Base-by-base conservation (phyloP, 306 rosid species). In the Dalbergia cultrata region DNA sequence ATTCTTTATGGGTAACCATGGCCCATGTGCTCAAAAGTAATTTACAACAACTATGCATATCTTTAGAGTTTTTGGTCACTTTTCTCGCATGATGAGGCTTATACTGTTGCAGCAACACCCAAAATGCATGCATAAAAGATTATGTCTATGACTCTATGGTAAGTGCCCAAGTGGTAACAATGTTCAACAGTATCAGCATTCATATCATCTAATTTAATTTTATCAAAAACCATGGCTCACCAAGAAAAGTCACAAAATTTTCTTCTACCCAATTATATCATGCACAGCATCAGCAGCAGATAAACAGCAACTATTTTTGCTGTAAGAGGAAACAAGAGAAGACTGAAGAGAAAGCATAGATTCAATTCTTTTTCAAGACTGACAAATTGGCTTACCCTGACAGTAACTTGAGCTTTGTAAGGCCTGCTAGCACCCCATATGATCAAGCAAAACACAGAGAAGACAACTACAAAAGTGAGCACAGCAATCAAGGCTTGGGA, bases 371-470 rank as follows among this genome's bases (percentile, higher is more conserved):
- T 22, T 13, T 54, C 16, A 47, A 13, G 18, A 79, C 8, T 14
- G 17, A 17, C 9, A 59, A 45, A 16, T 31, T 74, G 35, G 31
- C 70, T 50, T 85, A 95, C 98, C 93, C 85, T 92, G 84, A 89
- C 90, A 26, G 86, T 47, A 80, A 93, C 50, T 84, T 88, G 81
- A 0, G 97, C 82, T 45, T 90, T 95, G 84, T 75, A 95, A 80
- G 97, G 96, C 72, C 92, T 87, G 76, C 97, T 93, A 44, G 98
- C 98, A 3, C 93, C 97, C 99, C 99, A 95, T 13, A 95, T 91
- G 78, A 95, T 95, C 78, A 93, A 87, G 85, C 99, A 95, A 64
- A 95, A 92, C 9, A 89, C 84, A 19, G 94, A 78, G 63, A 95
- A 95, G 67, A 95, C 60, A 44, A 89, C 68, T 45, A 89, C 84